Percentiles rank a stretch among this genome's conserved stretches.
Conservation (phyloP, 2,329 filamentous ascomycete genomes). For the Cercospora brassicicola region DNA sequence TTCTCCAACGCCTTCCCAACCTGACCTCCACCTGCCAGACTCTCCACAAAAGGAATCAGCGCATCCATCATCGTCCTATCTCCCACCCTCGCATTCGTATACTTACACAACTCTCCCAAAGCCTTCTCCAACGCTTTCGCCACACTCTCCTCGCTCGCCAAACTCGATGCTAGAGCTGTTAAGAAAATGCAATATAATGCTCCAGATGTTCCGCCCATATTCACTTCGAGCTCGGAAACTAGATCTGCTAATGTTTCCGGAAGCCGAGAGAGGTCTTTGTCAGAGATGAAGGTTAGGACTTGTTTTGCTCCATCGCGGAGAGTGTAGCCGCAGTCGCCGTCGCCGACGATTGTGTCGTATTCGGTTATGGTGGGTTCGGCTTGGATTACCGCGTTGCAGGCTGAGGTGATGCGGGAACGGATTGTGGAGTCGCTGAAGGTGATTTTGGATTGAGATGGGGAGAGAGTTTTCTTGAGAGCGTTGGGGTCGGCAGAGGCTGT, state of each 20-base stretch:
- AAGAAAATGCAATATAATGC: constrained; percentile 42
- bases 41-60: constrained; percentile 40
- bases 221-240: constrained; percentile 39
- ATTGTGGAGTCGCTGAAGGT: constrained; percentile 35
- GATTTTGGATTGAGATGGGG: constrained; percentile 26
- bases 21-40: constrained; percentile 29
- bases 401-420: constrained; percentile 33
- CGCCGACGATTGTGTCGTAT: constrained; percentile 42
- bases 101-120: constrained; percentile 36
- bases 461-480: constrained; percentile 16
- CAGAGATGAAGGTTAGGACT: constrained; percentile 38
- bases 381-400: constrained; percentile 39
- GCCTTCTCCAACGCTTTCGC: constrained; percentile 33
- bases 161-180: constrained; percentile 35
- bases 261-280: constrained; percentile 33
- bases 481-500: constrained; percentile 13
- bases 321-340: constrained; percentile 42
- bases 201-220: constrained; percentile 41
- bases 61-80: constrained; percentile 43
- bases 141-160: constrained; percentile 29
- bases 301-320: constrained; percentile 40
- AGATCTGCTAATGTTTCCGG: constrained; percentile 34
- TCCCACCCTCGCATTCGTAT: constrained; percentile 38
- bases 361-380: constrained; percentile 40
- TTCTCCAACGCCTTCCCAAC: constrained; percentile 29